Conservation (phyloP, 2,329 filamentous ascomycete species). For the Amesomyces nigricolor region DNA sequence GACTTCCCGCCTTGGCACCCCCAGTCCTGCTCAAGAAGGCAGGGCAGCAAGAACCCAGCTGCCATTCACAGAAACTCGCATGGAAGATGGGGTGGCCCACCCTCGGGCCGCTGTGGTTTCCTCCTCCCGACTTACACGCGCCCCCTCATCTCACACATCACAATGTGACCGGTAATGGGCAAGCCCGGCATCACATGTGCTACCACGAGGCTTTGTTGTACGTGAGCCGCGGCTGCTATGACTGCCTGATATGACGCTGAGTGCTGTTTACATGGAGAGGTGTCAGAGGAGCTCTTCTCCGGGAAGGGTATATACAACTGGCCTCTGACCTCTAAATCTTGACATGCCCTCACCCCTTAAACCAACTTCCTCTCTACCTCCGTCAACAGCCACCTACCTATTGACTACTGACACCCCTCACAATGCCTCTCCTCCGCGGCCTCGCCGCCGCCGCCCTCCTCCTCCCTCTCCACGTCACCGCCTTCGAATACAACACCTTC, state of each 20-base stretch:
- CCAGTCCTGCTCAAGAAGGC: neutral
- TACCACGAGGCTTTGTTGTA: neutral
- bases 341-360: neutral
- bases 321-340: neutral
- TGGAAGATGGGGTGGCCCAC: neutral
- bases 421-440: neutral
- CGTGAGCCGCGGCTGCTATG: constrained; percentile 2
- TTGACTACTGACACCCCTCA: neutral
- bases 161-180: neutral
- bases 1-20: constrained; percentile 11
- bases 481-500: constrained; percentile 42
- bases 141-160: neutral
- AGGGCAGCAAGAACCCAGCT: neutral
- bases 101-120: neutral
- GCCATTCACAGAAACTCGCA: neutral
- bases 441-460: neutral
- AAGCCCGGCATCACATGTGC: constrained; percentile 7
- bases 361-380: too few relatives aligned
- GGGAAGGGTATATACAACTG: neutral
- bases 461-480: constrained; percentile 4
- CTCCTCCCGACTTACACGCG: neutral
- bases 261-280: too few relatives aligned
- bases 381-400: too few relatives aligned
- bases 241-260: neutral
- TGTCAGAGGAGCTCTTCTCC: neutral